phyloP scores from a whole-genome alignment of 306 rosid genomes.

The Ochetophila trinervis region DNA sequence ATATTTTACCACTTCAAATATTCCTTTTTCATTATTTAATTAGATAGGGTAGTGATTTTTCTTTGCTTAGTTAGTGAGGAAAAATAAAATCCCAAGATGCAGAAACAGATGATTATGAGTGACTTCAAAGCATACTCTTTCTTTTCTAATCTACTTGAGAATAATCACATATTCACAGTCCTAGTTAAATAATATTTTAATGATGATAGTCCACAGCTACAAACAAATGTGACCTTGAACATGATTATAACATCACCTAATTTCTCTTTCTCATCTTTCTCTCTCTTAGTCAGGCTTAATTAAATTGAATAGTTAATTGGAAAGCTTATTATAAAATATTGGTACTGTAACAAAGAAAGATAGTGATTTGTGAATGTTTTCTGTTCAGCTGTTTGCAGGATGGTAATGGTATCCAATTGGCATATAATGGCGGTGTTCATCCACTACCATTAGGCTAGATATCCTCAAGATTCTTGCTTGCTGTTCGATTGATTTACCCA shows the following conservation, averaged over 20 bases:
- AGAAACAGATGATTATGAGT: slow-evolving; percentile 47
- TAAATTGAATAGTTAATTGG: slow-evolving; percentile 7
- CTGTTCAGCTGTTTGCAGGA: slow-evolving; percentile 36
- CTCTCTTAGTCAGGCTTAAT: neutral
- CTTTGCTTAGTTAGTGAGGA: slow-evolving; percentile 34
- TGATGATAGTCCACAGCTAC: neutral
- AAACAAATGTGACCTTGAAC: neutral
- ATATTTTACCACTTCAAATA: neutral
- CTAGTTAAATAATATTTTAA: neutral
- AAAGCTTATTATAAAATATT: neutral
- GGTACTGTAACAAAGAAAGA: neutral
- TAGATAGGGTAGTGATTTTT: neutral
- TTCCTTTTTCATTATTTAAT: neutral
- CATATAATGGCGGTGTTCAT: slow-evolving; percentile 34
- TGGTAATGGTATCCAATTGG: slow-evolving; percentile 28
- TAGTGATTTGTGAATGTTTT: slow-evolving; percentile 28
- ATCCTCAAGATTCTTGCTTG: neutral
- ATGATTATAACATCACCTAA: neutral
- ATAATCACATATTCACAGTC: slow-evolving; percentile 21
- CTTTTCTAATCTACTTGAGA: slow-evolving; percentile 22
- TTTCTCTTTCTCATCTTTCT: slow-evolving; percentile 3
- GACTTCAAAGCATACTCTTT: slow-evolving; percentile 48
- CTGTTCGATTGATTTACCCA: slow-evolving; percentile 21
- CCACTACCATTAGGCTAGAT: neutral
- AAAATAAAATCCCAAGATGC: slow-evolving; percentile 24